phyloP scores from a whole-genome alignment of 345 rosid species.

The Cochlearia excelsa region DNA sequence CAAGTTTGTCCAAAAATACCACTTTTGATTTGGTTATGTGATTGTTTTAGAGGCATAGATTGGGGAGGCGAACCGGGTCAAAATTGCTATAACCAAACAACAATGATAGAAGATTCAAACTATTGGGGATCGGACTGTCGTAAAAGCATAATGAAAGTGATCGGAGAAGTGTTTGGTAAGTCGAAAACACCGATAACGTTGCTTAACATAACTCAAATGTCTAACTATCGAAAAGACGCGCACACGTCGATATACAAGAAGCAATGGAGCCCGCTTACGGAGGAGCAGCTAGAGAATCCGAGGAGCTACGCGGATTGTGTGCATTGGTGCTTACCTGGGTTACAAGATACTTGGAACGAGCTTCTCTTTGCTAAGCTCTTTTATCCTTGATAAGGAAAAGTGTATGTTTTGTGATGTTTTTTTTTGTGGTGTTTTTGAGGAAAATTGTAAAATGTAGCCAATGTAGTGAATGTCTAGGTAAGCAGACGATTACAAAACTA shows the following conservation, averaged over 20 bases:
- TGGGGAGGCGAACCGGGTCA: conserved; percentile 71
- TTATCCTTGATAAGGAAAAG: conserved; percentile 41
- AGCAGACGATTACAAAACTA: too few species aligned
- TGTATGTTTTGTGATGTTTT: too few species aligned
- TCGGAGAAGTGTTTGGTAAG: conserved; percentile 63
- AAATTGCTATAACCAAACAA: conserved; percentile 80
- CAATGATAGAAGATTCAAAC: conserved; percentile 50
- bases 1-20: too few species aligned
- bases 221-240: conserved; percentile 76
- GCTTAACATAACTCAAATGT: conserved; percentile 82
- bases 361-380: conserved; percentile 64
- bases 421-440: too few species aligned
- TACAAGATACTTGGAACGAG: not conserved
- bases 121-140: conserved; percentile 87
- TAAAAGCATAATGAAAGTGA: conserved; percentile 72
- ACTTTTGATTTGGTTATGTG: not conserved
- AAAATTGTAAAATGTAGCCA: too few species aligned
- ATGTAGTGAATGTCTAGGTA: too few species aligned
- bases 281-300: conserved; percentile 67
- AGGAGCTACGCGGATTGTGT: conserved; percentile 74
- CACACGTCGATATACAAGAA: conserved; percentile 75
- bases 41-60: conserved; percentile 57
- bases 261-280: conserved; percentile 38
- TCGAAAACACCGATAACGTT: conserved; percentile 70
- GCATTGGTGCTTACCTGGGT: not conserved